Base-by-base conservation (phyloP, 352 stramenopile species). In the Globisporangium okanoganense region DNA sequence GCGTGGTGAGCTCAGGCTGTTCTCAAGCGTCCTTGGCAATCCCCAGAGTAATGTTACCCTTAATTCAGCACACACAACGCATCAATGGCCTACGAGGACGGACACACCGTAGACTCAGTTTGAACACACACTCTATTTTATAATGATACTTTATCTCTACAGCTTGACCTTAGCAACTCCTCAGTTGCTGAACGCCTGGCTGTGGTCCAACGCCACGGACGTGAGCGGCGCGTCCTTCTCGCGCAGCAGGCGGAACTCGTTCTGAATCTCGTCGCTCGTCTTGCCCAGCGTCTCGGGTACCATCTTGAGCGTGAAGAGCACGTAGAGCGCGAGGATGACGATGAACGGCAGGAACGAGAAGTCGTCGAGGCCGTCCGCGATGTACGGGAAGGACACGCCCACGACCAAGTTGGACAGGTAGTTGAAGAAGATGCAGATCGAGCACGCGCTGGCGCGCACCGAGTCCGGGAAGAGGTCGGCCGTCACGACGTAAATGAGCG, bases 201-300 rank as follows among this genome's bases (percentile, higher is more conserved):
- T 48, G 41, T 48, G 41, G 41, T 48, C 9, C 18, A n/a, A 48
- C 8, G 41, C n/a, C 41, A 20, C 5, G 18, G 41, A n/a, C 18
- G 41, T 25, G 41, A 22, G 9, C 41, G n/a, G 41, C 18, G 41
- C n/a, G 40, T 61, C 36, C n/a, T 60, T 53, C 41, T 65, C 41
- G 36, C 62, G 66, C n/a, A 60, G 56, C 56, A 57, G 52, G 3
- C 64, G 71, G 53, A 86, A 87, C 35, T 69, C 66, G 7, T 45
- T 64, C 53, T 85, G 78, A 62, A 90, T 90, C 56, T 87, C 76
- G 16, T 83, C 67, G 43, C 57, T 82, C 9, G 71, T 82, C 56
- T 87, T 87, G 20, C 76, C 72, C 16, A 69, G 69, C 8, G 82
- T 91, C 48, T 91, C 79, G 5, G 82, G 82, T 51, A 87, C 63